Evolutionary conservation across 768 basidiomycete species (phyloP), one percentile per base, ranked within the genome.

Genomic region (Phaeolepiota aurea): DNA sequence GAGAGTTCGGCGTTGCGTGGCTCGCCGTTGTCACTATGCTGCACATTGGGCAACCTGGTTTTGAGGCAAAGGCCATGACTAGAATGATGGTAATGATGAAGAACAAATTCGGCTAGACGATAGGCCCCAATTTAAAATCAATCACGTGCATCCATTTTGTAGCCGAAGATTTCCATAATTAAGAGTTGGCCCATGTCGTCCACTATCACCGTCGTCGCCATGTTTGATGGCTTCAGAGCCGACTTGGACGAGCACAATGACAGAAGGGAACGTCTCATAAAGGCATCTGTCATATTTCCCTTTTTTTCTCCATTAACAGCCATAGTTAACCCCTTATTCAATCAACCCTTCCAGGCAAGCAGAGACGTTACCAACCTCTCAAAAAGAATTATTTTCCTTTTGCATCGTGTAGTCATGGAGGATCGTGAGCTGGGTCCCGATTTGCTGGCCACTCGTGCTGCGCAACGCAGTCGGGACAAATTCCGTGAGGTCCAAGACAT

Each of bases 301-400:
- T 32, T n/a, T n/a, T n/a, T n/a, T n/a, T n/a, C n/a, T n/a, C n/a
- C n/a, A n/a, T n/a, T n/a, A n/a, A n/a, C n/a, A n/a, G n/a, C n/a
- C n/a, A n/a, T n/a, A n/a, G n/a, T n/a, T n/a, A n/a, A n/a, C 14
- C 34, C 30, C 18, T 15, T 31, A 31, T 40, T 15, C 5, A 34
- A 32, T 31, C 20, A 22, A 35, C 12, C 13, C 30, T 31, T 9
- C 11, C 57, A 89, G 87, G 71, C 76, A 28, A 83, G 80, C 54
- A 80, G 94, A 23, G 92, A 96, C 61, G 75, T 90, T 38, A 97
- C 93, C 18, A 87, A 81, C 50, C 70, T 87, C 23, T 90, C 91
- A 38, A 99, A 99, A 61, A 93, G 89, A 62, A 69, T 80, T 48
- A 97, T 99, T 47, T 98, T 98, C 56, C 78, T 89, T 30, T 70